Evolutionary conservation across 2,329 filamentous ascomycete species (phyloP), one percentile per base, ranked within the genome.

Genomic region (Aspergillus sojae): DNA sequence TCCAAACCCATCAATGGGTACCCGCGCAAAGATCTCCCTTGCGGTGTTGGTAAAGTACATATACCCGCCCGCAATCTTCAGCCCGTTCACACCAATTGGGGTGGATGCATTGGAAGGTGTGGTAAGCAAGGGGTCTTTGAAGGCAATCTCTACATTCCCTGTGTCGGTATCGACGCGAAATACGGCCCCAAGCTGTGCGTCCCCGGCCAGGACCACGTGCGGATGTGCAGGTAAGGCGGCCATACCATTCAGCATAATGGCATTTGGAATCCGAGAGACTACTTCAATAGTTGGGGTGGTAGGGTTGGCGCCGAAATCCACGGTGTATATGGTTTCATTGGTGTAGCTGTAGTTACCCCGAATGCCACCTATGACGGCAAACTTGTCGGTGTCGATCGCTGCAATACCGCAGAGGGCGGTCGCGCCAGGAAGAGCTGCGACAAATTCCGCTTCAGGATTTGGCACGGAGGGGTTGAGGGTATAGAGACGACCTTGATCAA

Each of bases 331-430:
- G 0, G 58, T 64, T 21, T 70, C 65, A 14, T 68, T 63, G 19
- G 55, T 55, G 43, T 67, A 68, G 56, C 63, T 58, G 41, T 67
- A 68, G 34, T 39, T 56, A 3, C 65, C 66, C 5, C 65, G 58
- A 11, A 68, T 57, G 21, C 68, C 68, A n/a, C 63, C 69, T 30
- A 64, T 41, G 12, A 71, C 60, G 16, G 63, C 67, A 34, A 59
- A 71, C 23, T 67, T 69, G 52, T 68, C 68, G n/a, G 30, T 9
- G 3, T 57, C 65, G 14, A 65, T 62, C 21, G 67, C 45, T n/a
- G 68, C 62, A 34, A 71, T 71, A 3, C 69, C 69, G 10, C 57
- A 65, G 10, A 70, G 58, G 21, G 66, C 66, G 19, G 65, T 68
- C n/a, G 62, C 58, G 28, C 61, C 62, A 4, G 66, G 64, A 36